phyloP scores from a whole-genome alignment of 2,329 filamentous ascomycete genomes.

The Plenodomus biglobosus region DNA sequence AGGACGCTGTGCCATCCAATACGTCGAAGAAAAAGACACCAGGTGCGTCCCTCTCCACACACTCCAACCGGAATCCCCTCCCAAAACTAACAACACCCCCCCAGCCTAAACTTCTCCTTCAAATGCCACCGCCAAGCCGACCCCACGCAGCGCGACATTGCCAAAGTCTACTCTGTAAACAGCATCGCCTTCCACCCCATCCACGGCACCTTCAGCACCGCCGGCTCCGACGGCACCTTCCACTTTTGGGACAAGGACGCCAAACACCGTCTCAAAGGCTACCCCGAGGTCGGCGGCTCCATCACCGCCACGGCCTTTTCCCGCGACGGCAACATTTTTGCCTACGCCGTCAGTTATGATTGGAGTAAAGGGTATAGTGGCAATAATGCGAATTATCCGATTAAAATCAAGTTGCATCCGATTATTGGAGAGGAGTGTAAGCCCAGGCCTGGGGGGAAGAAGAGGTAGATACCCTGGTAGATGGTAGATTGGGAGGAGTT shows the following conservation, averaged over 20 bases:
- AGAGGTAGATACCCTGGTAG: constrained; percentile 41
- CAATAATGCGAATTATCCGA: constrained; percentile 66
- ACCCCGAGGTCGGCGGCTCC: constrained; percentile 63
- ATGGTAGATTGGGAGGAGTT: neutral
- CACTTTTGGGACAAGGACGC: constrained; percentile 82
- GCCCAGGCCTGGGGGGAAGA: constrained; percentile 51
- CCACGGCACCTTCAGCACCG: constrained; percentile 97
- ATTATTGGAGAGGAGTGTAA: constrained; percentile 54
- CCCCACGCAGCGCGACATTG: constrained; percentile 62
- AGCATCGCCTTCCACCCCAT: constrained; percentile 96
- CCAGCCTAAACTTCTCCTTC: constrained; percentile 88
- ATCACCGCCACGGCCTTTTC: constrained; percentile 95
- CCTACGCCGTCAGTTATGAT: constrained; percentile 83
- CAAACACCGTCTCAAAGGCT: constrained; percentile 65
- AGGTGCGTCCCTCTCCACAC: constrained; percentile 45
- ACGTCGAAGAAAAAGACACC: constrained; percentile 93
- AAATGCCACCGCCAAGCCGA: constrained; percentile 92
- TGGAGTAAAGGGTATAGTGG: constrained; percentile 94
- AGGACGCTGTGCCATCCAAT: constrained; percentile 95
- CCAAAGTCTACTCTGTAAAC: constrained; percentile 93
- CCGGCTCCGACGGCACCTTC: constrained; percentile 93
- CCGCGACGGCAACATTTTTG: constrained; percentile 66
- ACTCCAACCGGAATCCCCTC: no score
- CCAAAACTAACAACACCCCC: constrained; percentile 11
- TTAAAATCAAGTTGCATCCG: constrained; percentile 55